Conservation (phyloP, 1,284 basidiomycete genomes). For the Puccinia polysora region DNA sequence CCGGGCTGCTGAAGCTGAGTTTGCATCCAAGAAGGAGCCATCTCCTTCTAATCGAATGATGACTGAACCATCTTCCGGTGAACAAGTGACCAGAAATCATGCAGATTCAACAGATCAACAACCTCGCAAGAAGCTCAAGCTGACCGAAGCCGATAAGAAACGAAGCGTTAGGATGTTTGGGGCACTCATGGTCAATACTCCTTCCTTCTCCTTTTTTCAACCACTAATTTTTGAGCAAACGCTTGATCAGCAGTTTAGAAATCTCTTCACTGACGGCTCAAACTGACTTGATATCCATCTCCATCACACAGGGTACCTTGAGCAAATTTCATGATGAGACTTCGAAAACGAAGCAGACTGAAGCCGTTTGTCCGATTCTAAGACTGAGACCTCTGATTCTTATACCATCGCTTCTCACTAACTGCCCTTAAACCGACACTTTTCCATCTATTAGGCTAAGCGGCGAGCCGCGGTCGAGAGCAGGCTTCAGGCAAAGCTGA, state of each 20-base stretch:
- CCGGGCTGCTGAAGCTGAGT: conserved; percentile 30
- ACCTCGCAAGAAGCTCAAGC: conserved; percentile 37
- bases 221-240: neutral
- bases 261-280: neutral
- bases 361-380: conserved; percentile 30
- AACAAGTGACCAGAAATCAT: neutral
- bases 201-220: neutral
- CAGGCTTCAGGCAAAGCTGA: conserved; percentile 42
- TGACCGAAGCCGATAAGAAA: conserved; percentile 43
- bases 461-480: conserved; percentile 41
- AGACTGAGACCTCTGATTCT: neutral
- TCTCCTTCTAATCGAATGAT: neutral
- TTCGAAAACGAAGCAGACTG: conserved; percentile 36
- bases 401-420: neutral
- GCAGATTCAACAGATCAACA: conserved; percentile 20
- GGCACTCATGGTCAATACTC: conserved; percentile 29
- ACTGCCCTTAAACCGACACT: no score
- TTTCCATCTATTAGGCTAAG: conserved; percentile 22
- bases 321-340: conserved; percentile 43
- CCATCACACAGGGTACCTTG: conserved; percentile 27
- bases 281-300: neutral
- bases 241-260: neutral
- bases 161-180: conserved; percentile 42
- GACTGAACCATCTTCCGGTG: neutral
- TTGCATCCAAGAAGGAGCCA: neutral